Evolutionary conservation across 1,139 yeast species (phyloP).

Genomic region (Sugiyamaella sp.): DNA sequence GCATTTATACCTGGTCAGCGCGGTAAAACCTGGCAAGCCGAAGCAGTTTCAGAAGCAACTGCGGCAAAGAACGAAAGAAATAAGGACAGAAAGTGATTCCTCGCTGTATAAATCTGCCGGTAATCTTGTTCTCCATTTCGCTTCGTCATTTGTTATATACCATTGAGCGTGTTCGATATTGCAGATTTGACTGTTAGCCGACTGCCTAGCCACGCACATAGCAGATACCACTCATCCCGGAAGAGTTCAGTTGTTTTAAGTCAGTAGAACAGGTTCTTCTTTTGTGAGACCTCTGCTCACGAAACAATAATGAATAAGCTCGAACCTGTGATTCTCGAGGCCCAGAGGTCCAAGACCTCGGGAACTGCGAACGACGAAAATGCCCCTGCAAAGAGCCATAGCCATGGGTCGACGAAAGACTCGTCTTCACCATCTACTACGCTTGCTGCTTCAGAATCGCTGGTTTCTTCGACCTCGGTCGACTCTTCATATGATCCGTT

Average conservation of each 20-base stretch:
- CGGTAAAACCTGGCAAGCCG: too few relatives aligned
- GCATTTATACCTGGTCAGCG: too few relatives aligned
- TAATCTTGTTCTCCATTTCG: too few relatives aligned
- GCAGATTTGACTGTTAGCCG: too few relatives aligned
- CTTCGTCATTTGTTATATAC: too few relatives aligned
- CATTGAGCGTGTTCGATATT: too few relatives aligned
- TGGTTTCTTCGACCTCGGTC: neutral
- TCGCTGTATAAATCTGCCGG: too few relatives aligned
- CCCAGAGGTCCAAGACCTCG: slow-evolving; percentile 3
- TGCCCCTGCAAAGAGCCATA: neutral
- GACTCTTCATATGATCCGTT: slow-evolving; percentile 22
- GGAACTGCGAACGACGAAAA: neutral
- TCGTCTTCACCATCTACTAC: slow-evolving; percentile 1
- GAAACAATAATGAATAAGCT: slow-evolving; percentile 3
- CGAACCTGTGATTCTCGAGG: slow-evolving; percentile 14
- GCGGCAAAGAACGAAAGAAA: too few relatives aligned
- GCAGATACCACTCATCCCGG: too few relatives aligned
- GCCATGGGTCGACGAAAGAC: neutral
- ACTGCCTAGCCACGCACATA: too few relatives aligned
- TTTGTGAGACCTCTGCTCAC: neutral
- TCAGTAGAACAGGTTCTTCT: neutral
- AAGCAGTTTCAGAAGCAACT: too few relatives aligned
- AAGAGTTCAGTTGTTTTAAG: neutral
- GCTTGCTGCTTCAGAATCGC: neutral
- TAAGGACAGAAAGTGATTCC: too few relatives aligned